Evolutionary conservation across 257 asterid genomes (phyloP), one percentile per base, ranked within the genome.

Genomic region (Verbena officinalis): DNA sequence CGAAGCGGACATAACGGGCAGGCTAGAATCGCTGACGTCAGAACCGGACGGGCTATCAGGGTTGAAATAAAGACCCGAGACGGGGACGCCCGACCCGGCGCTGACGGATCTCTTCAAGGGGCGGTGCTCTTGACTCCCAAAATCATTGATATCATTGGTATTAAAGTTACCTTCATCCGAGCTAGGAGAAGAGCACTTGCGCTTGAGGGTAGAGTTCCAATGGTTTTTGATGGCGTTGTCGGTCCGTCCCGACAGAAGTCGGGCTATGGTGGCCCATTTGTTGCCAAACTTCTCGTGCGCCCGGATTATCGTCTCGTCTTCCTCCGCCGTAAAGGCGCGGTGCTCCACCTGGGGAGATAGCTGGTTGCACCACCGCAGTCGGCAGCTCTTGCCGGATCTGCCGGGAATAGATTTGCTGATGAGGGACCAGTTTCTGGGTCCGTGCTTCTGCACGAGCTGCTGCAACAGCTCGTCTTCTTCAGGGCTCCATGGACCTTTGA

Each of bases 401-500:
- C 96, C 97, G 1, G 95, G 86, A 2, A 93, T 90, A 1, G 95
- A 81, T 75, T 82, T 85, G 78, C 96, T 81, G 52, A 93, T 89
- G 22, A 87, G 64, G n/a, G 97, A 85, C 98, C 98, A 93, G 77
- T 93, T 87, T 10, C 97, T 65, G 0, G 97, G 94, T 2, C 98
- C 98, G 55, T 87, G 90, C 60, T 80, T 81, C 36, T 87, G 91
- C 23, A 92, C 97, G 0, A 92, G 94, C 13, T 78, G 88, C 54
- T 81, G 90, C 15, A 92, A 21, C 1, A 76, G 79, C 19, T 85
- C 94, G 56, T 92, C 98, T 38, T 92, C 98, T 27, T 89, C 96
- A 1, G 96, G 95, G 65, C 97, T 89, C 98, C 98, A 93, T 1
- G 98, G 98, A 3, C 98, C 97, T 70, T 87, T 93, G 74, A 87